Evolutionary conservation across 2,329 filamentous ascomycete species (phyloP).

Genomic region (Lecanosticta acicola): DNA sequence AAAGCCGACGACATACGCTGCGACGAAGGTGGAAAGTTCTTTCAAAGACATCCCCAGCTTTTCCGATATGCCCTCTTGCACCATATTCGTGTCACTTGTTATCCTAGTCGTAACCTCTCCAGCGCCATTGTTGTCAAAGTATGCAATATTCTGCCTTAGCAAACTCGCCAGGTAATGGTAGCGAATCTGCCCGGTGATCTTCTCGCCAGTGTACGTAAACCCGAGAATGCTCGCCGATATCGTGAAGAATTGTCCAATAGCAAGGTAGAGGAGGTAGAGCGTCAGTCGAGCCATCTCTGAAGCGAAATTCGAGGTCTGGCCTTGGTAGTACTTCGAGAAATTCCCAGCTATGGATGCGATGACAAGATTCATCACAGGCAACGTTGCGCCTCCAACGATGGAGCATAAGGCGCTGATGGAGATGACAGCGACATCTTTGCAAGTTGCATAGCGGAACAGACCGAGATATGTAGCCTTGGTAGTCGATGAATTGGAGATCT

Average conservation of each 20-base stretch:
- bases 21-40: conserved; percentile 8
- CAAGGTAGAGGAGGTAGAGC: conserved; percentile 77
- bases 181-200: conserved; percentile 45
- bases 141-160: conserved; percentile 59
- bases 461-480: conserved; percentile 4
- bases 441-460: conserved; percentile 11
- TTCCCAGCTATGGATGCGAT: conserved; percentile 51
- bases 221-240: conserved; percentile 68
- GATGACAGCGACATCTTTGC: conserved; percentile 33
- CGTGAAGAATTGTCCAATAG: conserved; percentile 67
- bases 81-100: conserved; percentile 43
- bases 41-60: conserved; percentile 30
- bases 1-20: conserved; percentile 25
- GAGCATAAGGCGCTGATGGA: conserved; percentile 28
- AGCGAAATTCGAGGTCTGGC: conserved; percentile 50
- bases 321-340: conserved; percentile 21
- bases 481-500: conserved; percentile 2
- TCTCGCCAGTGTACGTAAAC: conserved; percentile 45
- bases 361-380: conserved; percentile 42
- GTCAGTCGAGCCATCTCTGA: conserved; percentile 56
- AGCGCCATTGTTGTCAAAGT: conserved; percentile 53
- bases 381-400: conserved; percentile 20
- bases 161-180: conserved; percentile 56
- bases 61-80: conserved; percentile 32
- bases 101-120: conserved; percentile 57